Percentiles rank a stretch among this genome's conserved stretches.
Conservation (phyloP, 148 eudicot species). For the Heliamphora exappendiculata region DNA sequence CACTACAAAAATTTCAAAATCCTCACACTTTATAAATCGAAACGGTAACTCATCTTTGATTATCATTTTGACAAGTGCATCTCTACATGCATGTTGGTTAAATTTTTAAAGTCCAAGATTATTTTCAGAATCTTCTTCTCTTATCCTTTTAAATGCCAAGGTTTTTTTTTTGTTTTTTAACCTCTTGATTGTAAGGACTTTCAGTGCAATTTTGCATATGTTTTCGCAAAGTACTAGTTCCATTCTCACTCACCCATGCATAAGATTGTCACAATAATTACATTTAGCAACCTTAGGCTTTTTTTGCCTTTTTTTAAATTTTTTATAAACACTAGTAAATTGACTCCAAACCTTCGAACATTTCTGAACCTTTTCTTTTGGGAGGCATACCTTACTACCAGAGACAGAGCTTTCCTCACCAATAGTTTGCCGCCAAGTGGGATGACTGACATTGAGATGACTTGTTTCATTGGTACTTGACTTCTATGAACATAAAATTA, state of each 20-base stretch:
- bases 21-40: background rate
- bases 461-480: too few relatives aligned
- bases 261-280: background rate
- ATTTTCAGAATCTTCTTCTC: background rate
- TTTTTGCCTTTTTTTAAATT: background rate
- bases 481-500: too few relatives aligned
- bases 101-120: too few relatives aligned
- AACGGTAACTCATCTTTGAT: background rate
- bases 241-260: background rate
- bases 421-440: too few relatives aligned
- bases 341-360: background rate
- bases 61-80: background rate
- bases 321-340: too few relatives aligned
- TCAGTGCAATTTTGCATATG: background rate
- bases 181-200: background rate
- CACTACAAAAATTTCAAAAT: background rate
- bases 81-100: background rate
- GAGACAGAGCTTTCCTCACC: too few relatives aligned
- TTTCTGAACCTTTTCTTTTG: background rate
- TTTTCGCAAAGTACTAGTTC: background rate
- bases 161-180: background rate
- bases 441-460: too few relatives aligned
- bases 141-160: background rate
- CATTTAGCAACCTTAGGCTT: background rate
- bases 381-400: background rate